Percentiles rank a stretch among this genome's conserved stretches.
phyloP scores from a whole-genome alignment of 495 filamentous ascomycete species.

The Penicillium lividum region DNA sequence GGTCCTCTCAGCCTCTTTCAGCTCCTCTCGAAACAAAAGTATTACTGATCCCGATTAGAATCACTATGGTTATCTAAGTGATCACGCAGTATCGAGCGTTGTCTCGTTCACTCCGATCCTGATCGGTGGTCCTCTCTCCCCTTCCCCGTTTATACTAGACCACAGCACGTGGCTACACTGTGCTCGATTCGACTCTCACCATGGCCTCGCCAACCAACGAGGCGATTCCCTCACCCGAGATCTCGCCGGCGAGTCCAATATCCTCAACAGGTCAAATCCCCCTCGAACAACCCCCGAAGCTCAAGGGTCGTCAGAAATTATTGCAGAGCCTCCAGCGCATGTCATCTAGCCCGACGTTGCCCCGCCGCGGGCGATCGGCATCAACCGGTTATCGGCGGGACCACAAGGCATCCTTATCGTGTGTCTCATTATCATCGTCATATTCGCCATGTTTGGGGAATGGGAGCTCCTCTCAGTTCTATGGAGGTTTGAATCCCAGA shows the following conservation, averaged over 20 bases:
- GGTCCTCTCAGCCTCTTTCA: conserved; percentile 8
- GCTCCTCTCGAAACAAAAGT: neutral
- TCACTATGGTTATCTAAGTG: conserved; percentile 16
- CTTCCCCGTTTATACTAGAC: conserved; percentile 5
- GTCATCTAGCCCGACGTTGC: conserved; percentile 79
- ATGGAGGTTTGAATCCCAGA: conserved; percentile 52
- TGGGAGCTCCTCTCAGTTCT: conserved; percentile 61
- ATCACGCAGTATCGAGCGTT: neutral
- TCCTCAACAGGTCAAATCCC: conserved; percentile 42
- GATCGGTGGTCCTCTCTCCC: neutral
- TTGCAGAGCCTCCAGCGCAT: conserved; percentile 83
- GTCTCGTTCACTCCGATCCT: neutral
- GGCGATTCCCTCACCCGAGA: conserved; percentile 29
- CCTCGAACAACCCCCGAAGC: conserved; percentile 58
- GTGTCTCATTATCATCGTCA: conserved; percentile 70
- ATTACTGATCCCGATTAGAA: neutral
- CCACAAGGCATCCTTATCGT: conserved; percentile 79
- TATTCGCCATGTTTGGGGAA: conserved; percentile 55
- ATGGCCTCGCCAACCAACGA: conserved; percentile 38
- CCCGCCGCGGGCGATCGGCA: conserved; percentile 58
- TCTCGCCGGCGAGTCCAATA: conserved; percentile 31
- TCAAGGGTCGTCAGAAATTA: conserved; percentile 72
- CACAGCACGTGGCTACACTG: neutral
- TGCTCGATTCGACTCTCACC: conserved; percentile 3
- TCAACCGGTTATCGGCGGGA: conserved; percentile 60